phyloP scores from a whole-genome alignment of 768 basidiomycete genomes.

The Tricholoma sp. region DNA sequence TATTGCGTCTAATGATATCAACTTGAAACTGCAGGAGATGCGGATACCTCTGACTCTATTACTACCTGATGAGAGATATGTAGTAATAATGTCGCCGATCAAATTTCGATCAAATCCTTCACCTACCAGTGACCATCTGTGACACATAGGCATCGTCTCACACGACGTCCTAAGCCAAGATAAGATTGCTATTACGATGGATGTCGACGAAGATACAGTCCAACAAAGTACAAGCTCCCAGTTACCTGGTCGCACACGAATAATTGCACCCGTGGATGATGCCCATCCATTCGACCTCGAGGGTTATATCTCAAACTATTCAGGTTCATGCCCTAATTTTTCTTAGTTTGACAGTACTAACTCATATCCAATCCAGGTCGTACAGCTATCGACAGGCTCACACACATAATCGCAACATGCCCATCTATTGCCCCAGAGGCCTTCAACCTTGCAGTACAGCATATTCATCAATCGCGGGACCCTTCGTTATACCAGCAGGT shows the following conservation, averaged over 20 bases:
- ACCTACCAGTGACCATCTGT: too few relatives aligned
- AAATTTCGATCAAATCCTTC: too few relatives aligned
- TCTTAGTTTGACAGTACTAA: not conserved
- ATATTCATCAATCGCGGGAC: conserved; percentile 67
- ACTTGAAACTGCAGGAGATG: too few relatives aligned
- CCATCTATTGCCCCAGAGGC: conserved; percentile 72
- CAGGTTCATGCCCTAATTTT: conserved; percentile 39
- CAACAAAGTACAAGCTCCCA: conserved; percentile 21
- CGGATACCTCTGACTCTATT: too few relatives aligned
- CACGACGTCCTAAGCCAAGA: too few relatives aligned
- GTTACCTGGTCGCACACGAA: conserved; percentile 17
- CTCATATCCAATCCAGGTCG: conserved; percentile 44
- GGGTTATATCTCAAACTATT: conserved; percentile 68
- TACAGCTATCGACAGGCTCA: conserved; percentile 67
- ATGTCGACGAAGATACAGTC: conserved; percentile 34
- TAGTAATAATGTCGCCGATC: too few relatives aligned
- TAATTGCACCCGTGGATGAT: conserved; percentile 57
- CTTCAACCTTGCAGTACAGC: conserved; percentile 56
- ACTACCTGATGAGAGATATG: too few relatives aligned
- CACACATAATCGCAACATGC: conserved; percentile 58
- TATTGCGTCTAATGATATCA: too few relatives aligned
- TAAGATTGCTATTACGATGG: conserved; percentile 24
- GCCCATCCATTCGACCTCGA: conserved; percentile 88
- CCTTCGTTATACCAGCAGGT: conserved; percentile 50
- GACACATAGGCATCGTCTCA: not conserved